Base-by-base conservation (phyloP, 1,284 basidiomycete species). In the Phlebopus sp. region DNA sequence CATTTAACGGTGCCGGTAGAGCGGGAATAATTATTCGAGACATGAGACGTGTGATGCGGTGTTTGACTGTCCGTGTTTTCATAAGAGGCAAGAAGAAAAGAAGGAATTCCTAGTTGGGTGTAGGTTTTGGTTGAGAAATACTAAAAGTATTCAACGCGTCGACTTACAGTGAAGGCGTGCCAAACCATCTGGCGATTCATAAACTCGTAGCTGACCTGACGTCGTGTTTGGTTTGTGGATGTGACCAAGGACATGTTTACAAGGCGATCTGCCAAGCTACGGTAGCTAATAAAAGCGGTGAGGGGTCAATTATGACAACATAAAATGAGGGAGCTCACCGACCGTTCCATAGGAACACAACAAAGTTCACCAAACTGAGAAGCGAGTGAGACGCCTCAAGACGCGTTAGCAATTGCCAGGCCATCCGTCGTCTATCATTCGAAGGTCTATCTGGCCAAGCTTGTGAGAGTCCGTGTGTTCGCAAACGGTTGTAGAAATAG, bases 181-280 rank as follows among this genome's bases (percentile, higher is more conserved):
- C 97, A 99, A 45, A 99, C 96, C 77, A 99, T 90, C 69, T 99
- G 97, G 48, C 97, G 87, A 60, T 99, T 98, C 86, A 99, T 92
- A 62, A 95, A 99, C 65, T 99, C 97, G 69, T 98, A 99, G 59
- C 91, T 96, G 43, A 99, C 90, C 60, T 95, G 88, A 13, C 90
- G 81, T 52, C 82, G 84, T 42, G 87, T 77, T 27, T 86, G 78
- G 41, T 80, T 73, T 32, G 82, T 79, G 0, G 90, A 78, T 8
- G 96, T 90, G 0, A 87, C 78, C 2, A 98, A 78, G 21, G 79
- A 75, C 73, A 99, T 79, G 14, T 76, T 72, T n/a, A 98, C 73
- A 13, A 96, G 50, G 36, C 97, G 76, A 64, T 97, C 93, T 11
- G 86, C 74, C 17, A 96, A 67, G 5, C 92, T 90, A 0, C 96